Evolutionary conservation across 495 filamentous ascomycete genomes (phyloP), one percentile per base, ranked within the genome.

Genomic region (Rusavskia elegans): DNA sequence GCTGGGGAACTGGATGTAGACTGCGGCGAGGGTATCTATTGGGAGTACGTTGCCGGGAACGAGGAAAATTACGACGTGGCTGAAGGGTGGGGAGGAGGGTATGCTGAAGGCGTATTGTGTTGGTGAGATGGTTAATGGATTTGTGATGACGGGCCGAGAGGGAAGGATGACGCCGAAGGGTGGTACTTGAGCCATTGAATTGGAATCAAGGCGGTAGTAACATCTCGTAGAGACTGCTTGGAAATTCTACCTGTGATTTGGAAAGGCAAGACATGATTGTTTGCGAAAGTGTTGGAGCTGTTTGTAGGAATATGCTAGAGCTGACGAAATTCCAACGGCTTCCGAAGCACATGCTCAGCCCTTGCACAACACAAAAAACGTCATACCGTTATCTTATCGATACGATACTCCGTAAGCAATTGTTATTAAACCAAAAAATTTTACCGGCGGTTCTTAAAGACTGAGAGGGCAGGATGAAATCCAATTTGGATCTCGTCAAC

Each of bases 51-150:
- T 74, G 46, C 84, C 85, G 1, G 92, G 92, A 7, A 95, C 80
- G 38, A 96, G 70, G 72, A 99, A 97, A 56, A 95, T 79, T 55
- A 86, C 83, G 50, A 99, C 68, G 57, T 96, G 87, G 42, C 72
- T 76, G 72, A 94, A 88, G 23, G 68, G 45, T 0, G 80, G 74
- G n/a, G 56, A 56, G 6, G 73, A 58, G 1, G 80, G 71, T 60
- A 85, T 71, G 29, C 68, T 66, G 68, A 85, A 84, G 45, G 80
- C 75, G 64, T 79, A 84, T 66, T 85, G 81, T 11, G 79, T 82
- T 9, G 76, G 65, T 54, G 80, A 77, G 30, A 87, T 63, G 46
- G 74, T 61, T 62, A 75, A 63, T 42, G 80, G 72, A 56, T 81
- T 72, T 45, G 79, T 80, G 49, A 82, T 73, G 45, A 84, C 80